These are phyloP conservation scores for Pleurotus salmoneostramineus DNA, from an alignment of 768 basidiomycete genomes.

Conservation along the genomic window DNA sequence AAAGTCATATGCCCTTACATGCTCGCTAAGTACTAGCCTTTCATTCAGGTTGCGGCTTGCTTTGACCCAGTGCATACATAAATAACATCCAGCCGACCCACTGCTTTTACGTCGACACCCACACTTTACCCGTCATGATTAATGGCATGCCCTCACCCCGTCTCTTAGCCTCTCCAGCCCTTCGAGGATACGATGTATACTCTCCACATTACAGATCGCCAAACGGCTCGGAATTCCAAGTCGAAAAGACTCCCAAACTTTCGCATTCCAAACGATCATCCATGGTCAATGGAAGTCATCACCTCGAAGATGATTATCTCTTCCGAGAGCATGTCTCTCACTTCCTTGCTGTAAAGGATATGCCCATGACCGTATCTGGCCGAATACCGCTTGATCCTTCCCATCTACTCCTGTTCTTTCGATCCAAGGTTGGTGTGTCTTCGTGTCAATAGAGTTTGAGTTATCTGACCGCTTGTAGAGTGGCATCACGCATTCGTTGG, in stretches of 20 bases:
- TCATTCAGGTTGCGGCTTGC: neutral
- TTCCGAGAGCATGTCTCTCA: constrained; percentile 52
- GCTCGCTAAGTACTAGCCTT: neutral
- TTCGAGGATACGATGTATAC: constrained; percentile 15
- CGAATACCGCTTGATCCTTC: constrained; percentile 68
- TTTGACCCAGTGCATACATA: neutral
- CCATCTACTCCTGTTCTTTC: constrained; percentile 70
- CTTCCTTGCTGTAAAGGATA: constrained; percentile 54
- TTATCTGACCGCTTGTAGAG: constrained; percentile 36
- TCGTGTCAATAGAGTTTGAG: neutral
- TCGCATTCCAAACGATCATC: constrained; percentile 27
- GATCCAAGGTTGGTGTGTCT: constrained; percentile 54
- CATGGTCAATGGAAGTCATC: constrained; percentile 22
- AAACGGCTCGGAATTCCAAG: constrained; percentile 56
- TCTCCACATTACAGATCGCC: constrained; percentile 35
- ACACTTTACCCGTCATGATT: neutral
- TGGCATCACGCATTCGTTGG: constrained; percentile 75
- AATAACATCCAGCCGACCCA: neutral
- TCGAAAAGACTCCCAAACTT: constrained; percentile 49
- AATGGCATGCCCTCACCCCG: constrained; percentile 7
- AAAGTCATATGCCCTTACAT: neutral
- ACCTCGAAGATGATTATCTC: constrained; percentile 46
- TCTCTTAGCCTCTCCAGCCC: neutral
- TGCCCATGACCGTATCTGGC: constrained; percentile 63
- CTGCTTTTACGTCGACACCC: neutral